Percentiles rank a stretch among this genome's conserved stretches.
These are phyloP conservation scores for Aspergillus quadricinctus DNA, from an alignment of 2,329 filamentous ascomycete species.

Conservation along the genomic window DNA sequence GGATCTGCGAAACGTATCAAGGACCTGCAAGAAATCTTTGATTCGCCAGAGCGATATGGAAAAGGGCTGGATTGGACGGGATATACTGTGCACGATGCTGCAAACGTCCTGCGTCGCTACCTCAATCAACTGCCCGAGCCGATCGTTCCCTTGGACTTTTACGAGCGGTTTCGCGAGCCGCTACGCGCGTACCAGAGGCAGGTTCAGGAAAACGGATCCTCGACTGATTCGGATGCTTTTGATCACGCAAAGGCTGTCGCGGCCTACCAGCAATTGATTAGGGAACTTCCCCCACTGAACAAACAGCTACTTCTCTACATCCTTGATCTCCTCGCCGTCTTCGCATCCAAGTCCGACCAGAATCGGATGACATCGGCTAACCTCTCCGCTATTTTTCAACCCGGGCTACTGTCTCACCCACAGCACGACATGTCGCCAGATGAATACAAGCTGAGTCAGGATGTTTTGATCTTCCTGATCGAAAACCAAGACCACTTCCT, in stretches of 20 bases:
- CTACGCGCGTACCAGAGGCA: conserved; percentile 66
- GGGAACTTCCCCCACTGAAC: conserved; percentile 86
- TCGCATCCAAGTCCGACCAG: conserved; percentile 91
- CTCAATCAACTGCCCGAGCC: conserved; percentile 95
- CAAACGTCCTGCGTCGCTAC: conserved; percentile 91
- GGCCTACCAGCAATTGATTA: conserved; percentile 85
- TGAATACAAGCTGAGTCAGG: conserved; percentile 92
- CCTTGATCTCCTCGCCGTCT: conserved; percentile 89
- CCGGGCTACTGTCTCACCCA: conserved; percentile 90
- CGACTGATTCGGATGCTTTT: conserved; percentile 67
- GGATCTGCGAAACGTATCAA: conserved; percentile 98
- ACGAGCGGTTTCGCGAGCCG: conserved; percentile 84
- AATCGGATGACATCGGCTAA: conserved; percentile 97
- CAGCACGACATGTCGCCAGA: conserved; percentile 90
- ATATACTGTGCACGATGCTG: conserved; percentile 96
- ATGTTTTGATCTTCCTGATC: conserved; percentile 94
- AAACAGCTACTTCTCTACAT: conserved; percentile 93
- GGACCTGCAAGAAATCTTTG: conserved; percentile 85
- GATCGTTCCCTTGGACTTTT: conserved; percentile 90
- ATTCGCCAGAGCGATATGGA: conserved; percentile 91
- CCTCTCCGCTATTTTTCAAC: conserved; percentile 94
- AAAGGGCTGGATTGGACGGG: conserved; percentile 97
- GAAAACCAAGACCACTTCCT: conserved; percentile 98
- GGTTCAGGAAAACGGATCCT: conserved; percentile 65
- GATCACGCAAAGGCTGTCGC: conserved; percentile 71